Percentiles rank a stretch among this genome's conserved stretches.
Evolutionary conservation across 768 basidiomycete genomes (phyloP).

Genomic region (Tephrocybe sp.): DNA sequence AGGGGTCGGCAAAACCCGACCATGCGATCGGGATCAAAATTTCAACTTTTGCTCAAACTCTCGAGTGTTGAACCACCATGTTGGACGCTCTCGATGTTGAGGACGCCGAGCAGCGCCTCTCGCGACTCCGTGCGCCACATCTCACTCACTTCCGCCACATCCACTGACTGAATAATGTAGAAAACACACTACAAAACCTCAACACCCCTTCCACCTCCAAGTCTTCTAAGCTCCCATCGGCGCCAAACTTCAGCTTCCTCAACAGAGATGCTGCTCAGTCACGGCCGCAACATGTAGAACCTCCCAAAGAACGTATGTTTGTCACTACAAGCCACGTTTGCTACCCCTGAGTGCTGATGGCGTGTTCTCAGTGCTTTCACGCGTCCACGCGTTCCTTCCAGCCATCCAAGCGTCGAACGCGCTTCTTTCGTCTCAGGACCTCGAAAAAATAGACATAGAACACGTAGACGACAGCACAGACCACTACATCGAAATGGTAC

Average conservation of each 20-base stretch:
- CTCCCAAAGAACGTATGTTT: constrained; percentile 51
- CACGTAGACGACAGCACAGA: constrained; percentile 47
- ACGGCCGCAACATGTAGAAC: constrained; percentile 30
- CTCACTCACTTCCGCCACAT: background rate
- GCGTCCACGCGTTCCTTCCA: constrained; percentile 71
- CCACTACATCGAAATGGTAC: constrained; percentile 67
- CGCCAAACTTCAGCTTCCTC: background rate
- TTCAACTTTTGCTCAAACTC: background rate
- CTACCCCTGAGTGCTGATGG: constrained; percentile 2
- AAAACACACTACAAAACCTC: constrained; percentile 2
- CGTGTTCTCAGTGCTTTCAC: constrained; percentile 53
- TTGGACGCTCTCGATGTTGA: constrained; percentile 4
- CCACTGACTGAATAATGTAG: background rate
- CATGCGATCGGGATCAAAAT: background rate
- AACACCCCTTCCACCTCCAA: background rate
- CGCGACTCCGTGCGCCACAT: constrained; percentile 4
- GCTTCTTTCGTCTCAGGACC: constrained; percentile 48
- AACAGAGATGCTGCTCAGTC: background rate
- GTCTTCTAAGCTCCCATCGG: background rate
- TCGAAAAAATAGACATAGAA: constrained; percentile 66
- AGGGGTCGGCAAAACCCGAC: background rate
- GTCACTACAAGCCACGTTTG: background rate
- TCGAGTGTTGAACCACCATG: background rate
- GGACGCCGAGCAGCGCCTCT: constrained; percentile 3
- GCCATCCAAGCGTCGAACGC: constrained; percentile 68